Evolutionary conservation across 2,329 filamentous ascomycete species (phyloP).

Genomic region (Diplodia mutila): DNA sequence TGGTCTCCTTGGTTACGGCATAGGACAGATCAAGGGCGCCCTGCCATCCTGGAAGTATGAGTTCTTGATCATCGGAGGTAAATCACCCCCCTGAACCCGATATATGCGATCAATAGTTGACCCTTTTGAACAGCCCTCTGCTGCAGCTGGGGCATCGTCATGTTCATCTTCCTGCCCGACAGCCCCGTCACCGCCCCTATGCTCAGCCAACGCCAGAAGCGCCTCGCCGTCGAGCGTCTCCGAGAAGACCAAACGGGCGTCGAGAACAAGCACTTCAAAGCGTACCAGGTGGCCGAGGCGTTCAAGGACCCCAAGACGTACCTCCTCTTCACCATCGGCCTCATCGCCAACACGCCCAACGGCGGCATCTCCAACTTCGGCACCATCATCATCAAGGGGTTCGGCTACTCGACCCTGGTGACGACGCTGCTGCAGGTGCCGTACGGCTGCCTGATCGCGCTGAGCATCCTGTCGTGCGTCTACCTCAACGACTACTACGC

Average conservation of each 20-base stretch:
- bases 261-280: constrained; percentile 56
- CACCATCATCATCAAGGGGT: constrained; percentile 43
- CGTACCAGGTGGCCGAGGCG: constrained; percentile 50
- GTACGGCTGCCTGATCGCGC: constrained; percentile 32
- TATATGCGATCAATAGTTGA: no score
- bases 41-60: constrained; percentile 69
- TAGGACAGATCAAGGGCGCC: constrained; percentile 61
- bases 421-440: constrained; percentile 41
- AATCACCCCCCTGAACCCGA: not conserved
- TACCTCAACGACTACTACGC: constrained; percentile 27
- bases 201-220: constrained; percentile 31
- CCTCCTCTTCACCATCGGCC: constrained; percentile 45
- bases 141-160: constrained; percentile 61
- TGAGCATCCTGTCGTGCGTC: constrained; percentile 32
- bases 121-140: constrained; percentile 57
- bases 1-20: constrained; percentile 61
- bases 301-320: constrained; percentile 51
- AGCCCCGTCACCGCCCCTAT: constrained; percentile 41
- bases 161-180: constrained; percentile 62
- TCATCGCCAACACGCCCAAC: constrained; percentile 43
- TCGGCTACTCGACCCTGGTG: constrained; percentile 48
- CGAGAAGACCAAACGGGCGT: constrained; percentile 55
- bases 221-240: constrained; percentile 44
- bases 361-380: constrained; percentile 48
- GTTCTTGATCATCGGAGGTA: constrained; percentile 62